Percentiles rank a stretch among this genome's conserved stretches.
Conservation (phyloP, 106 monocot species). For the Allium cepa region DNA sequence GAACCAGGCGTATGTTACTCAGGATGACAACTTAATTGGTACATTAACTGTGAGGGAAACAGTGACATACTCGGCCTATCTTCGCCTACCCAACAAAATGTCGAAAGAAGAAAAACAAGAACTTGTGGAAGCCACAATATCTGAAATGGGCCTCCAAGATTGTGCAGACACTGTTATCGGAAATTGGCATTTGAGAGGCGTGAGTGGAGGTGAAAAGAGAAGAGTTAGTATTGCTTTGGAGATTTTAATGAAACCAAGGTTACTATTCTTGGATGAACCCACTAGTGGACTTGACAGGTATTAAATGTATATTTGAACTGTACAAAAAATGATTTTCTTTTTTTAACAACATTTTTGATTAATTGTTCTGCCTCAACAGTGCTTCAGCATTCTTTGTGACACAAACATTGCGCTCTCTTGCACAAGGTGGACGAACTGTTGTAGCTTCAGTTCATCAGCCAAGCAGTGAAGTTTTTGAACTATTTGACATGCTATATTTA, state of each 20-base stretch:
- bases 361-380: conserved; percentile 18
- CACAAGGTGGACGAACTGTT: conserved; percentile 82
- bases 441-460: conserved; percentile 94
- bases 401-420: conserved; percentile 70
- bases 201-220: conserved; percentile 95
- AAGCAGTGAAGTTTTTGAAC: conserved; percentile 93
- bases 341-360: not conserved
- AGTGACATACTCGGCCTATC: conserved; percentile 61
- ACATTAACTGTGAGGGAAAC: conserved; percentile 84
- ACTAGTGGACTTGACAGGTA: conserved; percentile 99
- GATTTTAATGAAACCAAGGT: conserved; percentile 87
- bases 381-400: conserved; percentile 97
- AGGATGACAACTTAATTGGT: conserved; percentile 76
- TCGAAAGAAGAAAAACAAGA: conserved; percentile 45
- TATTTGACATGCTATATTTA: conserved; percentile 74
- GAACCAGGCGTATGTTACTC: conserved; percentile 76
- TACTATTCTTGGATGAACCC: conserved; percentile 95
- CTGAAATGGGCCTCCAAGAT: conserved; percentile 81
- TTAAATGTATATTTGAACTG: not conserved
- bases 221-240: conserved; percentile 92
- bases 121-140: conserved; percentile 66
- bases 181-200: conserved; percentile 73
- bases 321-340: not conserved
- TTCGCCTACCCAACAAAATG: conserved; percentile 74
- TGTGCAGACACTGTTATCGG: conserved; percentile 70